Conservation (phyloP, 306 rosid species). For the Cyclanthera cordifolia region DNA sequence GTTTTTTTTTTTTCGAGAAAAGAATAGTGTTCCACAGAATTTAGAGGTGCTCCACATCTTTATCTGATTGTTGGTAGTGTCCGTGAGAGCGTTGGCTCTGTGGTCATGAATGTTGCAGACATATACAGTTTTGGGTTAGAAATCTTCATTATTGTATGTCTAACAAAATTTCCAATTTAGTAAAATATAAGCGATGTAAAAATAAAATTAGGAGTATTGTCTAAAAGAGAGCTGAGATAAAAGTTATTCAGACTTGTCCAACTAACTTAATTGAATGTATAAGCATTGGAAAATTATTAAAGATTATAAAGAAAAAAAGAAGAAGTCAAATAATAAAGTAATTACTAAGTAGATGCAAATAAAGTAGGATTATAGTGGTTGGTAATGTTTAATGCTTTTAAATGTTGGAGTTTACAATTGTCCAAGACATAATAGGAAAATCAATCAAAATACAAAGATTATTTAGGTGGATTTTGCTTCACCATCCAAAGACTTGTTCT, state of each 20-base stretch:
- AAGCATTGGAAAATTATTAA: neutral
- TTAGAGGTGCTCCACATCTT: too few relatives aligned
- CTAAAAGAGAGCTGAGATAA: neutral
- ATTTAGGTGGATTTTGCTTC: conserved; percentile 8
- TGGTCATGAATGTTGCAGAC: too few relatives aligned
- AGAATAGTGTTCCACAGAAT: too few relatives aligned
- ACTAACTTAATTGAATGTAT: neutral
- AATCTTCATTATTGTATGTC: neutral
- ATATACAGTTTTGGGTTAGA: too few relatives aligned
- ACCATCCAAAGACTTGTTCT: neutral
- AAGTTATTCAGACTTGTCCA: neutral
- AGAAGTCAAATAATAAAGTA: neutral
- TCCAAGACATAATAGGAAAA: neutral
- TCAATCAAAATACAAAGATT: conserved; percentile 10
- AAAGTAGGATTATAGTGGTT: neutral
- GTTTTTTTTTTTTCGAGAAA: too few relatives aligned
- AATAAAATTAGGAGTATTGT: neutral
- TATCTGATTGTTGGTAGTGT: too few relatives aligned
- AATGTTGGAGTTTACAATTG: neutral
- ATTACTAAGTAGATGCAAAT: conserved; percentile 2
- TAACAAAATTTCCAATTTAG: neutral
- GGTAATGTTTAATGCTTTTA: conserved; percentile 1
- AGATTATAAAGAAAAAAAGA: too few relatives aligned
- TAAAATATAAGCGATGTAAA: neutral
- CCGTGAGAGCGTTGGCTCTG: too few relatives aligned